These are phyloP conservation scores for Eutrema heterophyllum DNA, from an alignment of 345 rosid genomes.

Conservation along the genomic window DNA sequence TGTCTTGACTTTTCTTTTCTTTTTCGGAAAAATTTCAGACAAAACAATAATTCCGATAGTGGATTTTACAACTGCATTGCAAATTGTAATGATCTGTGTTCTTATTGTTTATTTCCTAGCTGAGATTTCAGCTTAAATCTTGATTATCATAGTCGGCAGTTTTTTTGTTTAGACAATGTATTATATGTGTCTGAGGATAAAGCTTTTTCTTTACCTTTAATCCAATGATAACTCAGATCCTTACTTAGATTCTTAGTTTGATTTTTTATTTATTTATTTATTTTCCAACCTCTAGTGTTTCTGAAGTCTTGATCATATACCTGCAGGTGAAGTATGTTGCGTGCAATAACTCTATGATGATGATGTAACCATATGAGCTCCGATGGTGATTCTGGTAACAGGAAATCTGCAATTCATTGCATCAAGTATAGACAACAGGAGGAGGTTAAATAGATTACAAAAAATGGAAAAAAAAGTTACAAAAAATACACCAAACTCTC, in stretches of 20 bases:
- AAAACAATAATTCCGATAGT: neutral
- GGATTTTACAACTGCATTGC: conserved; percentile 1
- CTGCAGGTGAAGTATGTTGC: conserved; percentile 21
- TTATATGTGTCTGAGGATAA: neutral
- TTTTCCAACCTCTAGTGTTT: neutral
- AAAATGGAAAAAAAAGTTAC: conserved; percentile 17
- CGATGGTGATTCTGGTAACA: neutral
- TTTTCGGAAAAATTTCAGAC: neutral
- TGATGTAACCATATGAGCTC: neutral
- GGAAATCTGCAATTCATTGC: neutral
- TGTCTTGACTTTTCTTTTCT: too few relatives aligned
- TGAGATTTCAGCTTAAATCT: conserved; percentile 17
- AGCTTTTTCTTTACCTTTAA: conserved; percentile 5
- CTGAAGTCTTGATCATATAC: conserved; percentile 7
- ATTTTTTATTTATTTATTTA: neutral
- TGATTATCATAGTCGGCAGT: neutral
- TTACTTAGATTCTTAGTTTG: neutral
- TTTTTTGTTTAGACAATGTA: neutral
- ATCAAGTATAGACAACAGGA: neutral
- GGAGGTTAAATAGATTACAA: too few relatives aligned
- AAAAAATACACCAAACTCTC: conserved; percentile 28
- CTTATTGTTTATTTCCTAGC: neutral
- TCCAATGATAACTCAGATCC: neutral
- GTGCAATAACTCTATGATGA: conserved; percentile 2
- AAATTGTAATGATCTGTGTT: conserved; percentile 12